A percentile compares a stretch with the other conserved stretches of the same genome.
phyloP scores from a whole-genome alignment of 768 basidiomycete species.

The Asterophora parasitica region DNA sequence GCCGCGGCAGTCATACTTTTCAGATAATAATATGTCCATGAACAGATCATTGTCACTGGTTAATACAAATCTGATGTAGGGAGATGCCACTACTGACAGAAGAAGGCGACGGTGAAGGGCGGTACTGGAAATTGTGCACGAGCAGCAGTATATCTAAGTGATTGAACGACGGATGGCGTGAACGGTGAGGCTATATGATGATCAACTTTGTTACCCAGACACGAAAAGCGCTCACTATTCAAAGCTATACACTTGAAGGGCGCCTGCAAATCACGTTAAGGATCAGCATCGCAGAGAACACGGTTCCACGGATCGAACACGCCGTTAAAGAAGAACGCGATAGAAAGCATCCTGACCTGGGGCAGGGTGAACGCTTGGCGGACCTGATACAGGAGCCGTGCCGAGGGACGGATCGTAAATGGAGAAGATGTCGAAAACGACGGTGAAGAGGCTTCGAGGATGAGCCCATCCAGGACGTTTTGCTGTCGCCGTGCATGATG shows the following conservation, averaged over 20 bases:
- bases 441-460: constrained; percentile 61
- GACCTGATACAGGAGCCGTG: constrained; percentile 57
- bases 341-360: constrained; percentile 48
- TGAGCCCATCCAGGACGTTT: constrained; percentile 59
- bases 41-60: constrained; percentile 30
- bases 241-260: constrained; percentile 41
- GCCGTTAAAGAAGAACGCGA: constrained; percentile 53
- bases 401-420: constrained; percentile 47
- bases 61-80: not conserved
- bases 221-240: constrained; percentile 36
- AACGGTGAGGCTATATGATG: constrained; percentile 59
- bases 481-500: constrained; percentile 53
- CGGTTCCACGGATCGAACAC: constrained; percentile 1
- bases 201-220: not conserved
- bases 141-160: constrained; percentile 51
- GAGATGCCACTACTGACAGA: constrained; percentile 29
- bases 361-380: constrained; percentile 41
- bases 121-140: constrained; percentile 62
- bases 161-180: constrained; percentile 64
- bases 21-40: constrained; percentile 52
- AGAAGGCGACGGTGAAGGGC: constrained; percentile 48
- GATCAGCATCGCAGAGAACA: not conserved
- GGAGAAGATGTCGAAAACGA: constrained; percentile 46
- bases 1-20: constrained; percentile 48
- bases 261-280: constrained; percentile 22